phyloP scores from a whole-genome alignment of 495 filamentous ascomycete species.

The Xylaria bambusicola region DNA sequence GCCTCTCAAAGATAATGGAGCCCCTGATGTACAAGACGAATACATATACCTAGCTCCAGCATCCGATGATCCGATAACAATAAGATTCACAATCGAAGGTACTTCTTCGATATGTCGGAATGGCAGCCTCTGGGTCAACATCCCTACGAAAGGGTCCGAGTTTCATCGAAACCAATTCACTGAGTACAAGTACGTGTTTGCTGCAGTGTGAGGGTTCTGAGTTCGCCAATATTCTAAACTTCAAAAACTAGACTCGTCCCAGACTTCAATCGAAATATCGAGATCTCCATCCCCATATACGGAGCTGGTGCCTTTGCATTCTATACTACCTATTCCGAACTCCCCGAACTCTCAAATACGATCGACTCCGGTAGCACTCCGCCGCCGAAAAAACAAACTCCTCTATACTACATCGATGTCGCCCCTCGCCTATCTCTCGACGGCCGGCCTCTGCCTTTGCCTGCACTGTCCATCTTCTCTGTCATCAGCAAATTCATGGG shows the following conservation, averaged over 20 bases:
- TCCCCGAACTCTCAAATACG: slow-evolving; percentile 72
- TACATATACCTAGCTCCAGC: slow-evolving; percentile 91
- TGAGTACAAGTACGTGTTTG: slow-evolving; percentile 74
- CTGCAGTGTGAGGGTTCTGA: slow-evolving; percentile 26
- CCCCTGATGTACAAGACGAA: slow-evolving; percentile 83
- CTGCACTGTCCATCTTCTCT: slow-evolving; percentile 90
- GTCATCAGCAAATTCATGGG: slow-evolving; percentile 98
- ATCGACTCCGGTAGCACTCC: slow-evolving; percentile 35
- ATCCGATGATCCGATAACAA: slow-evolving; percentile 65
- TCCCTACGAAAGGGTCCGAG: slow-evolving; percentile 70
- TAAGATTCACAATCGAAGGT: slow-evolving; percentile 93
- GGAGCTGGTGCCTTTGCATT: slow-evolving; percentile 91
- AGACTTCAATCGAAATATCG: slow-evolving; percentile 87
- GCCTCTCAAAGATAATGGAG: slow-evolving; percentile 86
- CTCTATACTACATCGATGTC: slow-evolving; percentile 88
- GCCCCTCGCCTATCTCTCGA: slow-evolving; percentile 77
- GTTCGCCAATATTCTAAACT: background rate
- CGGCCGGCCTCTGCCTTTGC: slow-evolving; percentile 69
- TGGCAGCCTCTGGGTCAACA: slow-evolving; percentile 94
- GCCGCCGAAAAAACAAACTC: slow-evolving; percentile 65
- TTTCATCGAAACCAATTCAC: slow-evolving; percentile 78
- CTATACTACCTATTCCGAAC: slow-evolving; percentile 88
- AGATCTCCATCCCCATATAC: slow-evolving; percentile 83
- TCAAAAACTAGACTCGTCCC: slow-evolving; percentile 67
- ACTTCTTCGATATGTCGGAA: slow-evolving; percentile 92